Base-by-base conservation (phyloP, 371 early-diverging fungal species). In the Apophysomyces elegans region DNA sequence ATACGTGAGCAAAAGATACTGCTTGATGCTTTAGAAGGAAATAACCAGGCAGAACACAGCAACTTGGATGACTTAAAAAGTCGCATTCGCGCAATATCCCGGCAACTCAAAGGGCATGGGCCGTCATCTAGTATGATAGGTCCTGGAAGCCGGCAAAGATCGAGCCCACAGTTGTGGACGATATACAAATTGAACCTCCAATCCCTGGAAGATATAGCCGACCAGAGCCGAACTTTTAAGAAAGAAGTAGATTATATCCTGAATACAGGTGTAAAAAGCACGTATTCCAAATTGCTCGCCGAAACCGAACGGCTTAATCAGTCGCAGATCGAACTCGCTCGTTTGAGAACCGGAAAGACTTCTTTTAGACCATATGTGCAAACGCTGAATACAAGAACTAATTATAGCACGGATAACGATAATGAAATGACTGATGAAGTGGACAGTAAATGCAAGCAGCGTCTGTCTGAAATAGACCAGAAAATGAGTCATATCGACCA, bases 161-260 rank as follows among this genome's bases (percentile, higher is more conserved):
- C 62, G 5, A 37, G 47, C 5, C 37, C 58, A 45, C 73, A 74
- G 46, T 68, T 65, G 69, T 67, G 71, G 68, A 44, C 71, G 13
- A 72, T 76, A 9, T 79, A 79, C 54, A 68, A 77, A 43, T 60
- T 61, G 5, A 79, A 79, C 45, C 35, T 72, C 32, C 63, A 78
- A 32, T 75, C 74, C 38, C 56, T 82, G 13, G 72, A 76, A 50
- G 75, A 75, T 56, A 32, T 79, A 0, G 62, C 69, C 4, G 76
- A 78, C 37, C 73, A 82, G 57, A 66, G 69, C 14, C 61, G 65
- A 7, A 37, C 73, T 0, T 26, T 79, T 16, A 43, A 70, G 32
- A 77, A 78, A 39, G 82, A 82, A 63, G 56, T 79, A 8, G 68
- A 75, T 36, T 82, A 79, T 59, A 43, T 79, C 6, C 37, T 75